Percentiles rank a stretch among this genome's conserved stretches.
These are phyloP conservation scores for Cymbidium sinense DNA, from an alignment of 106 monocot species.

Conservation along the genomic window DNA sequence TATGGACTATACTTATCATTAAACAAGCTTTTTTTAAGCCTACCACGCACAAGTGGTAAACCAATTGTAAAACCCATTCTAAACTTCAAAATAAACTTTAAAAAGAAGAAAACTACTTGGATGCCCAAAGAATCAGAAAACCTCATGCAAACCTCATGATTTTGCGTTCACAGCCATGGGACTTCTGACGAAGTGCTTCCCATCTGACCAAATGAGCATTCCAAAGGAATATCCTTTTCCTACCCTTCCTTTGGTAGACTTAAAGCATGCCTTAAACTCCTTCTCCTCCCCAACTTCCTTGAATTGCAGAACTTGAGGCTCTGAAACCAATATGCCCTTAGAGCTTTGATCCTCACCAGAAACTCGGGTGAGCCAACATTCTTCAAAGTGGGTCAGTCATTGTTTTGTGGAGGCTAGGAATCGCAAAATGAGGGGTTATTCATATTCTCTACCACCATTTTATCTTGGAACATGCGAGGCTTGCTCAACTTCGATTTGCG, in stretches of 20 bases:
- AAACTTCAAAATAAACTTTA: no score
- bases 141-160: neutral
- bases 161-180: constrained; percentile 51
- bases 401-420: no score
- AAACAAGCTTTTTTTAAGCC: no score
- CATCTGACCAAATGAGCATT: constrained; percentile 62
- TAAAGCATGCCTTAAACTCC: no score
- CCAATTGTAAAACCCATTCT: no score
- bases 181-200: constrained; percentile 59
- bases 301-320: constrained; percentile 39
- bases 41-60: no score
- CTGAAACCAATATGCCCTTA: constrained; percentile 53
- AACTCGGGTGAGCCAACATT: constrained; percentile 26
- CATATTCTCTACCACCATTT: constrained; percentile 35
- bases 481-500: neutral
- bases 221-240: constrained; percentile 36
- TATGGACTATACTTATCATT: no score
- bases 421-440: constrained; percentile 76
- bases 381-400: constrained; percentile 46
- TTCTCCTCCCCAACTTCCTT: no score
- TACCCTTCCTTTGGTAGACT: no score
- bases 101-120: no score
- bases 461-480: constrained; percentile 29
- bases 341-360: constrained; percentile 42
- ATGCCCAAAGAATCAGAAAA: no score